phyloP scores from a whole-genome alignment of 352 stramenopile genomes.

The Phytophthora aleatoria region DNA sequence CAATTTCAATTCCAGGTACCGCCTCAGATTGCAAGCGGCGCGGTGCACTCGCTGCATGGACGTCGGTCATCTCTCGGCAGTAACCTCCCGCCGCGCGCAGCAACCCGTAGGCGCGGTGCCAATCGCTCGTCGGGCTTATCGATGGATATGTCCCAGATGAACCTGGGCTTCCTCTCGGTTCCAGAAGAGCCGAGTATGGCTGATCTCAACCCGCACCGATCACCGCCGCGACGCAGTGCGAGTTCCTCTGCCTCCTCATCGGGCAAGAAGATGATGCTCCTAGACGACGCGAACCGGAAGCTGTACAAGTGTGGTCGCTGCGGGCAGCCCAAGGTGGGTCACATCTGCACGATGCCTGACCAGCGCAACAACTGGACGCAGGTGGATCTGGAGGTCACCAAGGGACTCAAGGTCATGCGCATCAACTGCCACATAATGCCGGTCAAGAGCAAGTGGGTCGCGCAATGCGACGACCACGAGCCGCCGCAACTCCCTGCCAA shows the following conservation, averaged over 20 bases:
- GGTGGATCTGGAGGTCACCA: constrained; percentile 76
- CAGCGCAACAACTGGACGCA: constrained; percentile 88
- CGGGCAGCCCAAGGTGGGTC: constrained; percentile 83
- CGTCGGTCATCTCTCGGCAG: constrained; percentile 58
- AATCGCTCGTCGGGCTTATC: constrained; percentile 76
- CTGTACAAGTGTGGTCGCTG: constrained; percentile 89
- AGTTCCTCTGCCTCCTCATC: constrained; percentile 27
- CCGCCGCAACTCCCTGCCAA: constrained; percentile 29
- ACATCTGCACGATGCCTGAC: constrained; percentile 87
- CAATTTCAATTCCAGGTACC: constrained; percentile 62
- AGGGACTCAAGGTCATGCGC: constrained; percentile 73
- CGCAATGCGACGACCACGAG: constrained; percentile 69
- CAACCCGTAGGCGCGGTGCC: constrained; percentile 34
- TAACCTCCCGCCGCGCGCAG: constrained; percentile 38
- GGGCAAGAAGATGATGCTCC: constrained; percentile 34
- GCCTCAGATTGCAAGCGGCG: constrained; percentile 58
- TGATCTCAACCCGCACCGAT: constrained; percentile 37
- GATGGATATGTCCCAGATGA: constrained; percentile 86
- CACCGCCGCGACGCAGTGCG: constrained; percentile 29
- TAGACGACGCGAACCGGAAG: constrained; percentile 65
- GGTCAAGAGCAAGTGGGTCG: constrained; percentile 68
- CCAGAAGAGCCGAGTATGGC: constrained; percentile 64
- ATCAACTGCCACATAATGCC: constrained; percentile 77
- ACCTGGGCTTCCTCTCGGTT: constrained; percentile 70
- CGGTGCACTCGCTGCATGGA: constrained; percentile 58